phyloP scores from a whole-genome alignment of 2,329 filamentous ascomycete genomes.

The Hypoxylon sp. region DNA sequence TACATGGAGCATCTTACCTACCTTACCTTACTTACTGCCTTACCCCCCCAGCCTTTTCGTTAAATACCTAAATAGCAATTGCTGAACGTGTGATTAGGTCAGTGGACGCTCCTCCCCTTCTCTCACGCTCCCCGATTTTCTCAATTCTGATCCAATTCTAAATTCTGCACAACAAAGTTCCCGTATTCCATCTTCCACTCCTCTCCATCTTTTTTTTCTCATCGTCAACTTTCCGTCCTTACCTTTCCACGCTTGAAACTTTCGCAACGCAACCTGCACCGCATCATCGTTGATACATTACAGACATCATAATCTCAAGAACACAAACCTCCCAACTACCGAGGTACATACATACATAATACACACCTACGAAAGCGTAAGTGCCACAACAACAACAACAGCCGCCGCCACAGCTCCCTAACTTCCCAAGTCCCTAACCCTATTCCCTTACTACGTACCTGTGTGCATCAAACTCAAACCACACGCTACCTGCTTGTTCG shows the following conservation, averaged over 20 bases:
- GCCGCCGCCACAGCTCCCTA: not conserved
- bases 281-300: not conserved
- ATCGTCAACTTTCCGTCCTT: not conserved
- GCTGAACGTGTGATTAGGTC: conserved; percentile 36
- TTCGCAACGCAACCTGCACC: conserved; percentile 8
- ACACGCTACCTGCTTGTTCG: conserved; percentile 6
- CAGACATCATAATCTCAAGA: not conserved
- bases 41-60: conserved; percentile 28
- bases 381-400: conserved; percentile 21
- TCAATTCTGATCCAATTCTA: conserved; percentile 18
- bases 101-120: conserved; percentile 37
- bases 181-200: conserved; percentile 6
- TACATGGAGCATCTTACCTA: conserved; percentile 11
- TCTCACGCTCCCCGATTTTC: conserved; percentile 28
- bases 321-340: not conserved
- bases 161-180: conserved; percentile 9
- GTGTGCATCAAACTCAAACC: conserved; percentile 20
- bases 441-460: conserved; percentile 9
- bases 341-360: not conserved
- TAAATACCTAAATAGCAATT: conserved; percentile 38
- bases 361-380: conserved; percentile 8
- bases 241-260: not conserved
- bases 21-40: too few relatives aligned
- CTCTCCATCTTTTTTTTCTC: not conserved
- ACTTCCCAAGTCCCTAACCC: not conserved